Percentiles rank a stretch among this genome's conserved stretches.
Conservation (phyloP, 176 grass and related monocot species). For the Zea mays region Zm-B73-REFERENCE-NAM-5.0 NC_050103.1:925001-925500, state of each 20-base stretch:
- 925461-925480: constrained; percentile 72
- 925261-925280: constrained; percentile 66
- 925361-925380: constrained; percentile 31
- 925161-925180: background rate
- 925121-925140: constrained; percentile 44
- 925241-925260: constrained; percentile 55
- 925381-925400: constrained; percentile 85
- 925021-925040: constrained; percentile 68
- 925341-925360: background rate
- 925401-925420: constrained; percentile 87
- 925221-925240: constrained; percentile 74
- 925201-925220: constrained; percentile 40
- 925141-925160: background rate
- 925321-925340: constrained; percentile 3
- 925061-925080: constrained; percentile 81
- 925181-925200: background rate
- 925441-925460: constrained; percentile 65
- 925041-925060: constrained; percentile 73
- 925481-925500: background rate
- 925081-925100: constrained; percentile 81
- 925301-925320: constrained; percentile 11
- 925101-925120: constrained; percentile 69
- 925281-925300: constrained; percentile 28
- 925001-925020: constrained; percentile 87
- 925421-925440: constrained; percentile 98